Evolutionary conservation across 257 asterid species (phyloP).

Genomic region (Solanum tarapatanum): DNA sequence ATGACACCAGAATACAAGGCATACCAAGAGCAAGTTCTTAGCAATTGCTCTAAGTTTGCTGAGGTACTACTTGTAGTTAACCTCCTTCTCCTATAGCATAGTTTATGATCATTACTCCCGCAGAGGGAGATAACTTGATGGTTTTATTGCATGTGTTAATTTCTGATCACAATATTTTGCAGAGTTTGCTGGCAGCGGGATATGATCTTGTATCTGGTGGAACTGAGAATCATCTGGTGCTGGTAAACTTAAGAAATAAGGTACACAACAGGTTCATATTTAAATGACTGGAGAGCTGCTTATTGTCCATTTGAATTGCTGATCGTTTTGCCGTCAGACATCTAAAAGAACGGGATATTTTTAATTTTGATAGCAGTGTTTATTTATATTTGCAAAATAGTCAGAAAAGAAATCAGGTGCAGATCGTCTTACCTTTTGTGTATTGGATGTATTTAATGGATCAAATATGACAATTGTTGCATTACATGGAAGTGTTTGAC

Average conservation of each 20-base stretch:
- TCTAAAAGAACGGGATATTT: neutral
- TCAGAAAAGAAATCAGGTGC: neutral
- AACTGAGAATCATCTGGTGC: slow-evolving; percentile 91
- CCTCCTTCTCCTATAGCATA: neutral
- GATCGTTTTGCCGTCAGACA: neutral
- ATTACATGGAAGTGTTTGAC: neutral
- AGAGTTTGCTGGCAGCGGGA: slow-evolving; percentile 64
- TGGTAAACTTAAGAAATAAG: slow-evolving; percentile 77
- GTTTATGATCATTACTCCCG: neutral
- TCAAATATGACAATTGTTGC: neutral
- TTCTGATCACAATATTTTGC: slow-evolving; percentile 7
- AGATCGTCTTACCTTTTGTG: neutral
- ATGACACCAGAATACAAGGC: slow-evolving; percentile 89
- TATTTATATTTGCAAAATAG: neutral
- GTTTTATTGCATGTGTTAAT: neutral
- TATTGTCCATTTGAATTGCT: neutral
- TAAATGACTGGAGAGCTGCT: neutral
- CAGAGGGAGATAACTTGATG: neutral
- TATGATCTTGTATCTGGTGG: slow-evolving; percentile 94
- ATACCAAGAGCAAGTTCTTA: slow-evolving; percentile 87
- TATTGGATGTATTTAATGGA: neutral
- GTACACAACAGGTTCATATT: slow-evolving; percentile 13
- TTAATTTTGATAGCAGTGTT: neutral
- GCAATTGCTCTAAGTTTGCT: slow-evolving; percentile 80
- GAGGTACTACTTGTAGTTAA: slow-evolving; percentile 37